Evolutionary conservation across 768 basidiomycete species (phyloP).

Genomic region (Boletus coccyginus): DNA sequence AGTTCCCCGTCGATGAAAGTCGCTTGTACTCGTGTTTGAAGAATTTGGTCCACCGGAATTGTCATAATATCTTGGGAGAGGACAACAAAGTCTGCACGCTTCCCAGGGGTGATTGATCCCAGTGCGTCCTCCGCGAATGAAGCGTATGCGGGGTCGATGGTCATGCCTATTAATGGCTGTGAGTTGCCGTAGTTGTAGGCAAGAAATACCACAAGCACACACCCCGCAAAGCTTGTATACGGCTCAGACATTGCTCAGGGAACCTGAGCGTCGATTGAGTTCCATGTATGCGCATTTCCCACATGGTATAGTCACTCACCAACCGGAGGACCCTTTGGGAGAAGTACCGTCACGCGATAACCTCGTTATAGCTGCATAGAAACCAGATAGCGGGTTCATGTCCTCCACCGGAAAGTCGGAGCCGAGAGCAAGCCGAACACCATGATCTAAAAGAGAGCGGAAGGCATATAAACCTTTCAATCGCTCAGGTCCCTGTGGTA

Average conservation of each 20-base stretch:
- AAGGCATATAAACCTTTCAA: slow-evolving; percentile 88
- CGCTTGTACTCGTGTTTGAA: slow-evolving; percentile 63
- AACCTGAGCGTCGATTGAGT: slow-evolving; percentile 51
- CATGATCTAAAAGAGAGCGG: slow-evolving; percentile 62
- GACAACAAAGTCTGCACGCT: slow-evolving; percentile 83
- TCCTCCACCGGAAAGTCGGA: slow-evolving; percentile 91
- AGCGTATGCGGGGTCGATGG: slow-evolving; percentile 83
- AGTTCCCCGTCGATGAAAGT: slow-evolving; percentile 77
- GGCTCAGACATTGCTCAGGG: slow-evolving; percentile 72
- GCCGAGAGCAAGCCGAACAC: slow-evolving; percentile 72
- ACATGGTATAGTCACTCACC: slow-evolving; percentile 44
- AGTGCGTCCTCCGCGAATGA: slow-evolving; percentile 71
- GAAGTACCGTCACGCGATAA: slow-evolving; percentile 66
- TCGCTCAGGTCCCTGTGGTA: slow-evolving; percentile 68
- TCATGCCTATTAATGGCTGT: slow-evolving; percentile 60
- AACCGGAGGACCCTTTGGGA: slow-evolving; percentile 81
- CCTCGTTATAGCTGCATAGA: slow-evolving; percentile 86
- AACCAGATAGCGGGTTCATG: slow-evolving; percentile 79
- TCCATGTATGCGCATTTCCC: too few relatives aligned
- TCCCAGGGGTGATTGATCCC: slow-evolving; percentile 78
- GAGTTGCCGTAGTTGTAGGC: neutral
- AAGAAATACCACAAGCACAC: neutral
- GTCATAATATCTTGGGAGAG: slow-evolving; percentile 81
- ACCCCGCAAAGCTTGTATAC: slow-evolving; percentile 77
- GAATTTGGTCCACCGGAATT: slow-evolving; percentile 54